phyloP scores from a whole-genome alignment of 257 asterid species.

The Solanum medicagineum region DNA sequence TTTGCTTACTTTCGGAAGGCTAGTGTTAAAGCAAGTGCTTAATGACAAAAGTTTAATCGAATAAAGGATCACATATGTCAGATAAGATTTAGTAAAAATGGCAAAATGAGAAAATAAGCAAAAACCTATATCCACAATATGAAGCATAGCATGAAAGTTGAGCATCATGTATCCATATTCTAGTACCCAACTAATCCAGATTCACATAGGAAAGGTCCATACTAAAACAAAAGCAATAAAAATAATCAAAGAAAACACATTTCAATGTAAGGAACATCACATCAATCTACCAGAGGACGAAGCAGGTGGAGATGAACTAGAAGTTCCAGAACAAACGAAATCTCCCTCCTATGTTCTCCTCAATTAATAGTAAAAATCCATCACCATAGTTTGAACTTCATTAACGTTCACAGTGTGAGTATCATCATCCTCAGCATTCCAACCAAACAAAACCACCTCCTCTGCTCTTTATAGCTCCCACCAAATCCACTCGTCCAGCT shows the following conservation, averaged over 20 bases:
- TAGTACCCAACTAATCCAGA: background rate
- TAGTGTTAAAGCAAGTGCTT: background rate
- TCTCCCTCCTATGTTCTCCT: background rate
- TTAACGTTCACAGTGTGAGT: slow-evolving; percentile 12
- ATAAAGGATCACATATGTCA: background rate
- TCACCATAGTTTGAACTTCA: slow-evolving; percentile 4
- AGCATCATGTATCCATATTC: background rate
- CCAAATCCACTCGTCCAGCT: slow-evolving; percentile 82
- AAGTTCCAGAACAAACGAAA: background rate
- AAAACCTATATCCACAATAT: background rate
- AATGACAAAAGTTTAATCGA: background rate
- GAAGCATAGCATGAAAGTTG: background rate
- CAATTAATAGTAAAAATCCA: slow-evolving; percentile 17
- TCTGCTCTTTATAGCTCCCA: slow-evolving; percentile 44
- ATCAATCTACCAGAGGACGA: slow-evolving; percentile 27
- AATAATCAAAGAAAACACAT: background rate
- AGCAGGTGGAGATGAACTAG: slow-evolving; percentile 5
- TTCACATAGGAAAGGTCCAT: background rate
- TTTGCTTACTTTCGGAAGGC: background rate
- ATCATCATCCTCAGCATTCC: slow-evolving; percentile 42
- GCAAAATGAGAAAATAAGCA: background rate
- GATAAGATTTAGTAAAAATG: background rate
- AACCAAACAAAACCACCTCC: slow-evolving; percentile 83
- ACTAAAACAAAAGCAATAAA: background rate
- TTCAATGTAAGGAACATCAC: slow-evolving; percentile 29